Evolutionary conservation across 139 green algal species (phyloP).

Genomic region (Chlamydomonas applanata): DNA sequence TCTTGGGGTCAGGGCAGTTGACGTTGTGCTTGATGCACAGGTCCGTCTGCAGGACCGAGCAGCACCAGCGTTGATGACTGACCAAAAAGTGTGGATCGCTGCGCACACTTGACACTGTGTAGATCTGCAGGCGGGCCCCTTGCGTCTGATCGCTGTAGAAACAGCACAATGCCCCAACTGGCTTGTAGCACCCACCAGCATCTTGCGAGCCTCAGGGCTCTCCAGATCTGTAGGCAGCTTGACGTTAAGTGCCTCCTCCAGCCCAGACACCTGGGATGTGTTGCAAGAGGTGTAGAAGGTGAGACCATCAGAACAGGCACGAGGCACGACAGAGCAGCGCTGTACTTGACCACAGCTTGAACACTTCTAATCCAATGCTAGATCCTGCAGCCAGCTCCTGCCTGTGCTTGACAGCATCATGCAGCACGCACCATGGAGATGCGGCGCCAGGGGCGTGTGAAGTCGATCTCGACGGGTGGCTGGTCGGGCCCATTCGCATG

Average conservation of each 20-base stretch:
- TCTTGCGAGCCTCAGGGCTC: conserved; percentile 57
- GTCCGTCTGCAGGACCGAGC: conserved; percentile 48
- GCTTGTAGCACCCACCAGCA: conserved; percentile 5
- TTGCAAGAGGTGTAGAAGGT: too few relatives aligned
- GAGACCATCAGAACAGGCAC: too few relatives aligned
- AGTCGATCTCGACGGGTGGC: conserved; percentile 92
- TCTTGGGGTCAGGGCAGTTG: conserved; percentile 85
- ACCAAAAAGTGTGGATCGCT: too few relatives aligned
- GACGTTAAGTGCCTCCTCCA: conserved; percentile 77
- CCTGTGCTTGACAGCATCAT: too few relatives aligned
- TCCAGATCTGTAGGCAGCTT: conserved; percentile 71
- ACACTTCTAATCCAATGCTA: too few relatives aligned
- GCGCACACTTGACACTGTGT: too few relatives aligned
- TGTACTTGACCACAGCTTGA: not conserved
- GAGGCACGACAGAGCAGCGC: not conserved
- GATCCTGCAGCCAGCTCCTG: too few relatives aligned
- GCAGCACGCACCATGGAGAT: conserved; percentile 45
- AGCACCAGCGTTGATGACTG: too few relatives aligned
- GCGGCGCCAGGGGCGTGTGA: conserved; percentile 86
- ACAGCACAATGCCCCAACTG: too few relatives aligned
- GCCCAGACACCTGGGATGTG: conserved; percentile 57
- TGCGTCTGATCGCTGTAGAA: too few relatives aligned
- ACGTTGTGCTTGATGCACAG: conserved; percentile 73
- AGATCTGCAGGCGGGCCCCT: too few relatives aligned
- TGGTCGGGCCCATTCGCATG: conserved; percentile 87